These are phyloP conservation scores for Anacardium occidentale DNA, from an alignment of 345 rosid species.

Conservation along the genomic window DNA sequence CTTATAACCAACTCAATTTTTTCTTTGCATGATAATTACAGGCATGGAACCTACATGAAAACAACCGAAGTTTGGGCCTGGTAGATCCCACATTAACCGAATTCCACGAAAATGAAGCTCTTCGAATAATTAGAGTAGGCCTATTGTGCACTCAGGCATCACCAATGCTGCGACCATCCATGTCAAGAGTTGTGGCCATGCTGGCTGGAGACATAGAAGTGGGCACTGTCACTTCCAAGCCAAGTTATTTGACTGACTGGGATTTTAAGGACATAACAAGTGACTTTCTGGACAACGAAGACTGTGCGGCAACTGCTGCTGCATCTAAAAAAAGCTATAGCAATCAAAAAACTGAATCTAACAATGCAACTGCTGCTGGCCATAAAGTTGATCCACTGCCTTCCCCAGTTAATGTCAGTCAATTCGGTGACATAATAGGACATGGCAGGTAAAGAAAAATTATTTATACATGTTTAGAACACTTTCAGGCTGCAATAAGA, in stretches of 20 bases:
- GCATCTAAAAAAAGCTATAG: not conserved
- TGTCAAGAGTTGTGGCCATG: constrained; percentile 37
- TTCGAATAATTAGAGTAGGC: constrained; percentile 29
- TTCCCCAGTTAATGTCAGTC: not conserved
- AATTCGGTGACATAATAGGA: not conserved
- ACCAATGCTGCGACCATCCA: constrained; percentile 29
- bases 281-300: constrained; percentile 12
- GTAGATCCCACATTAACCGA: constrained; percentile 26
- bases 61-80: constrained; percentile 21
- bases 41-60: constrained; percentile 25
- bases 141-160: constrained; percentile 40
- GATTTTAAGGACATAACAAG: constrained; percentile 16
- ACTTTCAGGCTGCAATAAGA: too few species aligned
- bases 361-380: not conserved
- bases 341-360: not conserved
- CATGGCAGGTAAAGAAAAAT: constrained; percentile 6
- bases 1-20: not conserved
- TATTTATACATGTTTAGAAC: too few species aligned
- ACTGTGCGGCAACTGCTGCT: not conserved
- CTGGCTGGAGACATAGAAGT: constrained; percentile 34
- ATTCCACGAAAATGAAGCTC: constrained; percentile 26
- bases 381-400: not conserved
- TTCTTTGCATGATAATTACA: too few species aligned
- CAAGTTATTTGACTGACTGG: constrained; percentile 37
- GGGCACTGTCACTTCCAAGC: constrained; percentile 22